phyloP scores from a whole-genome alignment of 306 rosid species.

The Inga oerstediana region DNA sequence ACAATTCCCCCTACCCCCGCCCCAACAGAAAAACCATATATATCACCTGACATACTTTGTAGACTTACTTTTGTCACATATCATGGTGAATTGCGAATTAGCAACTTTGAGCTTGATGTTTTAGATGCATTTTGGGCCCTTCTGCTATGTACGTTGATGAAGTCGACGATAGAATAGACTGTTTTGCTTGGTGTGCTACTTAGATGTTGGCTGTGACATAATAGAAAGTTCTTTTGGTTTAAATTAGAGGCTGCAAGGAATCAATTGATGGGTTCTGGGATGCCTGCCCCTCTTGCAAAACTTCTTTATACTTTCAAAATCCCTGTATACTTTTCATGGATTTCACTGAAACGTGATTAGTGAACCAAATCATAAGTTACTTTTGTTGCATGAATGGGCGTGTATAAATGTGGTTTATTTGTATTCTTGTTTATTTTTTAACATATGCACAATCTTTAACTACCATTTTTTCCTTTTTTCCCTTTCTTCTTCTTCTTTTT shows the following conservation, averaged over 20 bases:
- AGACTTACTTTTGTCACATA: neutral
- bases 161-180: neutral
- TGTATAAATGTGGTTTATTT: neutral
- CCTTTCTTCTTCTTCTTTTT: no score
- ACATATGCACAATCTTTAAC: neutral
- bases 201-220: constrained; percentile 1
- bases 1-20: no score
- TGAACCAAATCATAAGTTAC: neutral
- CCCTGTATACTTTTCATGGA: neutral
- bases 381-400: neutral
- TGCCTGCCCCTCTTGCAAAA: neutral
- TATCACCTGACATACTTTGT: neutral
- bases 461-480: no score
- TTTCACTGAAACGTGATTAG: neutral
- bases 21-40: no score
- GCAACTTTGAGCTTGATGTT: neutral
- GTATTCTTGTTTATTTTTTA: no score
- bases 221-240: neutral
- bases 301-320: neutral
- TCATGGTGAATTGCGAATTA: neutral
- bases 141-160: constrained; percentile 6
- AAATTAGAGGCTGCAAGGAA: neutral
- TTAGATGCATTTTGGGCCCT: constrained; percentile 2
- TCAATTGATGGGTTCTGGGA: neutral
- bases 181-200: neutral